phyloP scores from a whole-genome alignment of 139 green algal species.

The Protoeuglena noctilucae region DNA sequence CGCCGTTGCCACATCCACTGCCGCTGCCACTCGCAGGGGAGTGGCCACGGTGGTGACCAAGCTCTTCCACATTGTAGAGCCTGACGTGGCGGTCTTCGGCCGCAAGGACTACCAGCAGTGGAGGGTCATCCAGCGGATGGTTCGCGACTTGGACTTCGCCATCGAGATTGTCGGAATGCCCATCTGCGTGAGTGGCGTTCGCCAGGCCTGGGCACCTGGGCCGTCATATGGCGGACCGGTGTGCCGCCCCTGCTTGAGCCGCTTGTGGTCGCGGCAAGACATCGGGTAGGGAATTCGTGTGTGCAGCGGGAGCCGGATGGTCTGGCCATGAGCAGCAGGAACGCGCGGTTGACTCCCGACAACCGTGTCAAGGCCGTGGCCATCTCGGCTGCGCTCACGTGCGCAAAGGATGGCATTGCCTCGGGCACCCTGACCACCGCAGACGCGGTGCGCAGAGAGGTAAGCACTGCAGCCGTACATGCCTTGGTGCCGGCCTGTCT shows the following conservation, averaged over 20 bases:
- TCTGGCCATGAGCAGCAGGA: slow-evolving; percentile 90
- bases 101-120: slow-evolving; percentile 96
- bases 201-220: too few relatives aligned
- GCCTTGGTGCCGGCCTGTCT: background rate
- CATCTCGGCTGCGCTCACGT: too few relatives aligned
- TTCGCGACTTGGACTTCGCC: slow-evolving; percentile 6
- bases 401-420: too few relatives aligned
- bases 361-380: slow-evolving; percentile 30
- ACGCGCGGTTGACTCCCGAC: slow-evolving; percentile 53
- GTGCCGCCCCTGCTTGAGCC: too few relatives aligned
- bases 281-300: too few relatives aligned
- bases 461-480: background rate
- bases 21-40: too few relatives aligned
- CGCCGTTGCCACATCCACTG: too few relatives aligned
- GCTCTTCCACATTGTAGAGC: slow-evolving; percentile 92
- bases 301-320: slow-evolving; percentile 75
- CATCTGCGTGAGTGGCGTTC: too few relatives aligned
- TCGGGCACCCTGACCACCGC: too few relatives aligned
- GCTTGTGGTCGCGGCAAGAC: too few relatives aligned
- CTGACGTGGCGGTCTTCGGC: slow-evolving; percentile 89
- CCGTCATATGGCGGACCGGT: too few relatives aligned
- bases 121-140: slow-evolving; percentile 71
- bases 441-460: background rate
- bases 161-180: background rate
- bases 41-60: slow-evolving; percentile 90